Percentiles rank a stretch among this genome's conserved stretches.
Evolutionary conservation across 495 filamentous ascomycete species (phyloP).

Genomic region (Bathelium albidoporum): DNA sequence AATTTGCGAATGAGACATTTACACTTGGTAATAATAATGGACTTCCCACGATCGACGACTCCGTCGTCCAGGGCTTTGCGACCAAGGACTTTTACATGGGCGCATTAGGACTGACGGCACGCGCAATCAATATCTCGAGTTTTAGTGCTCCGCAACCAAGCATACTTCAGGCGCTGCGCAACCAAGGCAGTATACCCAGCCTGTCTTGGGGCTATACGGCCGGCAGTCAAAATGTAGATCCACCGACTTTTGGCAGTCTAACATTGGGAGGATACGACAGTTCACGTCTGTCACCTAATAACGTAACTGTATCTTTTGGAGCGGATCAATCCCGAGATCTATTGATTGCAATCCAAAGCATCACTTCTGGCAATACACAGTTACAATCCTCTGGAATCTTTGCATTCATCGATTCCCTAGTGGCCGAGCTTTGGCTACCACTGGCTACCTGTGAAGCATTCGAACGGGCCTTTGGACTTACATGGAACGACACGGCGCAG

Average conservation of each 20-base stretch:
- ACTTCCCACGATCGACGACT: conserved; percentile 13
- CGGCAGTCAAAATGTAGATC: conserved; percentile 26
- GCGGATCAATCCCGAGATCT: conserved; percentile 1
- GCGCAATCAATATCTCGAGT: conserved; percentile 21
- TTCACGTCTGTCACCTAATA: neutral
- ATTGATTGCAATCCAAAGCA: conserved; percentile 5
- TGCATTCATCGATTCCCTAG: conserved; percentile 10
- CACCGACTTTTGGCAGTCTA: conserved; percentile 6
- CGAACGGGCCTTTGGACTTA: conserved; percentile 16
- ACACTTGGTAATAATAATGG: conserved; percentile 18
- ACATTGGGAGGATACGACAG: conserved; percentile 10
- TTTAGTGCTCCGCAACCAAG: conserved; percentile 19
- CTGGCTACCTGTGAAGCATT: conserved; percentile 7
- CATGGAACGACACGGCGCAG: conserved; percentile 11
- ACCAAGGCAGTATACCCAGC: conserved; percentile 18
- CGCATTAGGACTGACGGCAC: conserved; percentile 17
- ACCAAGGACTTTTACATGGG: conserved; percentile 28
- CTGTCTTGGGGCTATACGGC: conserved; percentile 26
- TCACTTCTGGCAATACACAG: neutral
- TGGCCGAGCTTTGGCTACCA: conserved; percentile 7
- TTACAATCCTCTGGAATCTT: neutral
- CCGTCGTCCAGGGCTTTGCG: conserved; percentile 18
- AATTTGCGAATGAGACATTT: conserved; percentile 25
- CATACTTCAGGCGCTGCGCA: conserved; percentile 14
- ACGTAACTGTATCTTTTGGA: conserved; percentile 5